Evolutionary conservation across 768 basidiomycete species (phyloP), one percentile per base, ranked within the genome.

Genomic region (Mycena latifolia): DNA sequence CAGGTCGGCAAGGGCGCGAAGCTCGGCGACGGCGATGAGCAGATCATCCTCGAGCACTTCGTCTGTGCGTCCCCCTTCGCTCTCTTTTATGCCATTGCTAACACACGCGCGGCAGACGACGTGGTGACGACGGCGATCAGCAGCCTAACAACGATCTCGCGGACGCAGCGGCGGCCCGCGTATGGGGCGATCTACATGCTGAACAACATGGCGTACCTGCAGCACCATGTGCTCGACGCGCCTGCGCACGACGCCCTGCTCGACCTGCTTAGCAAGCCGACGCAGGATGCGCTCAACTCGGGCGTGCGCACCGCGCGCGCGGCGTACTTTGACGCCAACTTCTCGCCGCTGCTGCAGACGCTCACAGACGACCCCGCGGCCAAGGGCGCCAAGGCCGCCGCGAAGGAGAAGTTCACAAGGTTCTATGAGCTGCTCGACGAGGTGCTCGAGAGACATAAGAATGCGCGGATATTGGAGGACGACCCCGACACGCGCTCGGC

Each of bases 351-450:
- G 54, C 88, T 95, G 81, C 90, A 92, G 77, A 82, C 77, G 74
- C 86, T 79, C 79, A 88, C 79, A 27, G 85, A 88, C 52, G 89
- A 91, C 60, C 85, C 89, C n/a, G 77, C 75, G 29, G 55, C 37
- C 31, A 87, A 86, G 66, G 85, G 68, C 57, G 85, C 71, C 86
- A 86, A 71, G 18, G 79, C 76, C 9, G 88, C 87, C 4, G 87
- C 87, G 18, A 95, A 95, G 78, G 93, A 94, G 78, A 93, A 91
- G 77, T 91, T 92, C 74, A 92, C 89, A 33, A 81, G 88, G 61
- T 95, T 95, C 77, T 95, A 90, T 69, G 92, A 93, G 69, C 74
- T 92, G 41, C 77, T 95, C 67, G 94, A 95, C 29, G 94, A 94
- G 72, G 85, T 93, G 24, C 81, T 88, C 53, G 93, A 95, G 74